Percentiles rank a stretch among this genome's conserved stretches.
phyloP scores from a whole-genome alignment of 2,329 filamentous ascomycete genomes.

The Aureobasidium sp. region DNA sequence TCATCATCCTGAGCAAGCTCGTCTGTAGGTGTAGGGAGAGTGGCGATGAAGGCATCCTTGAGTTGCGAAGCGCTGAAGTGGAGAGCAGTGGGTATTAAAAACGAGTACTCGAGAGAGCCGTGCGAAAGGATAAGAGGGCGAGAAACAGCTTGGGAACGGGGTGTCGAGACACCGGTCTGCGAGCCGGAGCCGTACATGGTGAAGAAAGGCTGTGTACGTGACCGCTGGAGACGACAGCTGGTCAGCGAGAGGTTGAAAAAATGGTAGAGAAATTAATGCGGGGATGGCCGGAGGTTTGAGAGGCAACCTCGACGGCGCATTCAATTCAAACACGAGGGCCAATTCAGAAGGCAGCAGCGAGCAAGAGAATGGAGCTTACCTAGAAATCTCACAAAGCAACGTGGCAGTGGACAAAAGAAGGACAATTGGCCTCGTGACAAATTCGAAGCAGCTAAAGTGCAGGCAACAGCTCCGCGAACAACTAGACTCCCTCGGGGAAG shows the following conservation, averaged over 20 bases:
- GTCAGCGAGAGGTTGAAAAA: conserved; percentile 15
- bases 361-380: not conserved
- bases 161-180: conserved; percentile 95
- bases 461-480: conserved; percentile 13
- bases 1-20: conserved; percentile 98
- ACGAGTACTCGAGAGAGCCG: conserved; percentile 91
- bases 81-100: conserved; percentile 88
- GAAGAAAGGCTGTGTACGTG: conserved; percentile 19
- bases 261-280: conserved; percentile 13
- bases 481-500: conserved; percentile 9
- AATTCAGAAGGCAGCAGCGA: conserved; percentile 1
- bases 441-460: conserved; percentile 16
- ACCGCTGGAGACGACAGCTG: conserved; percentile 4
- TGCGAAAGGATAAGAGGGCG: conserved; percentile 86
- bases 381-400: conserved; percentile 10
- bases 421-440: conserved; percentile 15
- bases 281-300: not conserved
- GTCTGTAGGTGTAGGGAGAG: conserved; percentile 84
- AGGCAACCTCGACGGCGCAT: conserved; percentile 13
- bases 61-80: conserved; percentile 95
- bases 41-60: conserved; percentile 81
- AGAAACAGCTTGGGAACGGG: conserved; percentile 85
- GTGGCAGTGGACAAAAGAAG: conserved; percentile 7
- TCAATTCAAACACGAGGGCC: not conserved
- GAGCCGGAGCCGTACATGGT: conserved; percentile 75